A percentile compares a stretch with the other conserved stretches of the same genome.
These are phyloP conservation scores for Salicornia ramosissima DNA, from an alignment of 148 eudicot genomes.

Conservation along the genomic window DNA sequence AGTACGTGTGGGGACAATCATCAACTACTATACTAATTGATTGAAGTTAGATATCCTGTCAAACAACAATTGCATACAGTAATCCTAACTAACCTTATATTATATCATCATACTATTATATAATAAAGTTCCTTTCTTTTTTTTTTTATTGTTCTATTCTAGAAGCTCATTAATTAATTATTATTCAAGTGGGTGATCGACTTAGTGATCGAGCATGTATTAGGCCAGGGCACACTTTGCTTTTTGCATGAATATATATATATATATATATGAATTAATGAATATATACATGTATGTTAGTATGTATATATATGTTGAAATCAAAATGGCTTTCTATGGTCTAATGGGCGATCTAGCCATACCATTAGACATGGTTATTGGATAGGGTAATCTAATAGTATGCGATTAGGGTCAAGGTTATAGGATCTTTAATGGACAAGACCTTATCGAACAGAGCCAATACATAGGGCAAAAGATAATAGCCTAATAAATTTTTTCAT, in stretches of 20 bases:
- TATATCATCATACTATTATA: background rate
- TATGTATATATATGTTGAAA: no score
- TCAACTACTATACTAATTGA: constrained; percentile 14
- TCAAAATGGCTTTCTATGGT: no score
- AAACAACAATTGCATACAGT: constrained; percentile 6
- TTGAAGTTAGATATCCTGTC: constrained; percentile 17
- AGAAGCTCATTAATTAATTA: constrained; percentile 7
- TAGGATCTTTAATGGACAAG: no score
- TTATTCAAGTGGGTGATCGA: background rate
- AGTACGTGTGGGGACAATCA: constrained; percentile 5
- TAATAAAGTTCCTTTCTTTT: background rate
- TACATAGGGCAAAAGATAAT: no score
- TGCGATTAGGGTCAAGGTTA: no score
- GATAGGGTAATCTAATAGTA: no score
- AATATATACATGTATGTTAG: no score
- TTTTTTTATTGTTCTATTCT: constrained; percentile 16
- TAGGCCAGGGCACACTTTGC: constrained; percentile 10
- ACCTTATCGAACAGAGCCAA: no score
- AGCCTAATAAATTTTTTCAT: no score
- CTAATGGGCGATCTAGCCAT: no score
- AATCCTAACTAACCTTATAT: constrained; percentile 7
- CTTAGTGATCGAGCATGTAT: background rate
- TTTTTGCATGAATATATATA: constrained; percentile 9
- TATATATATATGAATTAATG: background rate
- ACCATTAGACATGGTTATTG: no score